Percentiles rank a stretch among this genome's conserved stretches.
Evolutionary conservation across 148 eudicot species (phyloP).

Genomic region (Chenopodium formosanum): DNA sequence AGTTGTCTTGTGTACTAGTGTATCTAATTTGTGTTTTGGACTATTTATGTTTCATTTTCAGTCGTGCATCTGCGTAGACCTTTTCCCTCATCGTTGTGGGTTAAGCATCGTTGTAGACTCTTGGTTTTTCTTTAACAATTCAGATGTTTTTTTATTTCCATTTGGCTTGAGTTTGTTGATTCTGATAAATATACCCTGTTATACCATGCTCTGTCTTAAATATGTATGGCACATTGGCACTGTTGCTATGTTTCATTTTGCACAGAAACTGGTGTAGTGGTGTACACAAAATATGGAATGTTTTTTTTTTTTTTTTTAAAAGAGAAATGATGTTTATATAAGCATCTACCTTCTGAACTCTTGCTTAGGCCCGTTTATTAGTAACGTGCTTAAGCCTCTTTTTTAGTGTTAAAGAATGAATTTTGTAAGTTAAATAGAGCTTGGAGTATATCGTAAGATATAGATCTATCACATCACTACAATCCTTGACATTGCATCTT

Average conservation of each 20-base stretch:
- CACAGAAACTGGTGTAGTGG: too few relatives aligned
- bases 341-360: neutral
- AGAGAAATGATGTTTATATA: neutral
- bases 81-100: conserved; percentile 15
- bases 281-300: neutral
- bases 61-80: conserved; percentile 8
- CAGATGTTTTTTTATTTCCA: neutral
- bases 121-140: neutral
- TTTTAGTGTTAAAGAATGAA: neutral
- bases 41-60: conserved; percentile 7
- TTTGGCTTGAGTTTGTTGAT: neutral
- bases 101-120: conserved; percentile 15
- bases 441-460: neutral
- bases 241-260: neutral
- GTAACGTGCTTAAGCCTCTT: neutral
- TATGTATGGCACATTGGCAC: neutral
- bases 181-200: neutral
- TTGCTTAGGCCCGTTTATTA: neutral
- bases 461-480: too few relatives aligned
- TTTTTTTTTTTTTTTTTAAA: too few relatives aligned
- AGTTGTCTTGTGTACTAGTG: conserved; percentile 23
- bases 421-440: neutral
- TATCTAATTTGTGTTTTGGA: neutral
- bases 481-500: neutral
- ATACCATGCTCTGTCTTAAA: neutral